Evolutionary conservation across 495 filamentous ascomycete species (phyloP).

Genomic region (Penicillium cosmopolitanum): DNA sequence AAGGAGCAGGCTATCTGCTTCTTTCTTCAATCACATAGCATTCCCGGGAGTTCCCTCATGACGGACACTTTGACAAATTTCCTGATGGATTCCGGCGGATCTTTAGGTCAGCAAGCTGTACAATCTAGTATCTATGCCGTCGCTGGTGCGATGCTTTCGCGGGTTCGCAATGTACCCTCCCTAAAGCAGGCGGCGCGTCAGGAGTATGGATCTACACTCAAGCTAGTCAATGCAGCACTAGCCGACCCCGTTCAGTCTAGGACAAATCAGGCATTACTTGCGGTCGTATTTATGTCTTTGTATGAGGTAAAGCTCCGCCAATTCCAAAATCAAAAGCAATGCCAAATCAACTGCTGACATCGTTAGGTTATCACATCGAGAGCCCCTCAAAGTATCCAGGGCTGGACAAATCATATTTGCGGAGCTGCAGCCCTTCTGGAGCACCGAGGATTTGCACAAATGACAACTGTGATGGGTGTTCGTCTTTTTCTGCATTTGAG

Average conservation of each 20-base stretch:
- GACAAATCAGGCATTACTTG: slow-evolving; percentile 21
- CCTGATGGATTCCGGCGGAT: background rate
- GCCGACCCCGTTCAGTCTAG: slow-evolving; percentile 15
- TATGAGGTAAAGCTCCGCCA: slow-evolving; percentile 23
- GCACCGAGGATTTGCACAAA: slow-evolving; percentile 3
- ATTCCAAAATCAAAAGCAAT: background rate
- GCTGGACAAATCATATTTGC: slow-evolving; percentile 11
- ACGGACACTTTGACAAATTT: slow-evolving; percentile 10
- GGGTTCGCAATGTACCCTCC: slow-evolving; percentile 1
- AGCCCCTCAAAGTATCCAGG: slow-evolving; percentile 3
- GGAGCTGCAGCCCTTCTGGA: slow-evolving; percentile 11
- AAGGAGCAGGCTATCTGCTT: slow-evolving; percentile 9
- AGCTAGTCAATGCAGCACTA: slow-evolving; percentile 24
- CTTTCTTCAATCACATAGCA: slow-evolving; percentile 9
- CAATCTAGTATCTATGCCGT: slow-evolving; percentile 8
- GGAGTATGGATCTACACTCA: slow-evolving; percentile 26
- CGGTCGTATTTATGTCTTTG: slow-evolving; percentile 26
- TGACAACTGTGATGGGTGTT: slow-evolving; percentile 3
- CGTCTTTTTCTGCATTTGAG: slow-evolving; percentile 9
- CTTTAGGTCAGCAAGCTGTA: slow-evolving; percentile 5
- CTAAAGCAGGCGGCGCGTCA: slow-evolving; percentile 15
- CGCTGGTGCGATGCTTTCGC: slow-evolving; percentile 10
- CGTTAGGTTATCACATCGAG: slow-evolving; percentile 6
- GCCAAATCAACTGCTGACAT: background rate
- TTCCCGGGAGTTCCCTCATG: slow-evolving; percentile 2